Evolutionary conservation across 106 monocot genomes (phyloP).

Genomic region (Acorus calamus): DNA sequence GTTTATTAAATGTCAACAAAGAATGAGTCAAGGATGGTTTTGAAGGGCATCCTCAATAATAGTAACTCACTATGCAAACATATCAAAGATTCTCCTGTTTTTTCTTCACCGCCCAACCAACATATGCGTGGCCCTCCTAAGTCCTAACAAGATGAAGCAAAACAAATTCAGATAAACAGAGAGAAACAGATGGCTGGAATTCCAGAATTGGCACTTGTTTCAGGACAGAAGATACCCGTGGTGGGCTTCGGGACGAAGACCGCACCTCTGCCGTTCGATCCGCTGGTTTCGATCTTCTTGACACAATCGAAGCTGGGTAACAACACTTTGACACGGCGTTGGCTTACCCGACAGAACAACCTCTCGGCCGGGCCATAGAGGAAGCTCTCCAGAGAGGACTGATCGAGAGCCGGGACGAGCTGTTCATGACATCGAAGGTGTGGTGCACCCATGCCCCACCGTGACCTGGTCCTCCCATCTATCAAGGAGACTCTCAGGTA

Average conservation of each 20-base stretch:
- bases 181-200: no score
- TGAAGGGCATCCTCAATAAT: no score
- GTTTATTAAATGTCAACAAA: no score
- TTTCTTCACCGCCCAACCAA: no score
- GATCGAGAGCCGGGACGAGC: constrained; percentile 3
- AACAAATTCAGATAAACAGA: no score
- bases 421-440: constrained; percentile 22
- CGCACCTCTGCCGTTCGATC: background rate
- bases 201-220: background rate
- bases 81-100: no score
- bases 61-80: no score
- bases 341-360: constrained; percentile 3
- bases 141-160: no score
- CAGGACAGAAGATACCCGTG: background rate
- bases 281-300: background rate
- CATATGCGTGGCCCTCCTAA: no score
- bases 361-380: constrained; percentile 13
- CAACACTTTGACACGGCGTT: constrained; percentile 20
- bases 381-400: constrained; percentile 4
- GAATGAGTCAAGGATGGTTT: no score
- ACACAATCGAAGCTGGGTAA: constrained; percentile 11
- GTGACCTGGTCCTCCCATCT: constrained; percentile 2
- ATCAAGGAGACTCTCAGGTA: constrained; percentile 4
- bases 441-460: constrained; percentile 3
- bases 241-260: constrained; percentile 12